Evolutionary conservation across 2,329 filamentous ascomycete species (phyloP), one percentile per base, ranked within the genome.

Genomic region (Colletotrichum sp.): DNA sequence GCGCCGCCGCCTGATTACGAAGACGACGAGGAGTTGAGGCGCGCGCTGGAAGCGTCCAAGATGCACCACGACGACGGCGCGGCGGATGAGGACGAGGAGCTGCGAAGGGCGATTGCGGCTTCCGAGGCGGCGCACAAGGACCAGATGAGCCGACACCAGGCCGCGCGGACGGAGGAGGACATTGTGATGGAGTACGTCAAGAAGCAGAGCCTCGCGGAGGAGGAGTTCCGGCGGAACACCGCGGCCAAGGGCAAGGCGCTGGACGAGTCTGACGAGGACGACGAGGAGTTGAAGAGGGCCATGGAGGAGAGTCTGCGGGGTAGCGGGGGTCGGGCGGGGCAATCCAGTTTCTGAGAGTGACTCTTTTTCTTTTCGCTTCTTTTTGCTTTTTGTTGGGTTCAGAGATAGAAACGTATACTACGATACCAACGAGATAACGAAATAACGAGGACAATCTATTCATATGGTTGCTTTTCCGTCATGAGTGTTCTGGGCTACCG

Each of bases 121-220:
- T 89, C 87, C 1, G 85, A 87, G 78, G 83, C 84, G 9, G 85
- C 84, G 14, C 87, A 90, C 28, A 82, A 83, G 68, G 82, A 87
- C 38, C 83, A 89, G 69, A 79, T 87, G 77, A 83, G 84, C 58
- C 84, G 85, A 5, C 83, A 86, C 43, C 82, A 83, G 63, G 84
- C 81, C 48, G 82, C 85, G 69, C 87, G 84, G 80, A 90, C 88
- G 0, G 94, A 96, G 80, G 94, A 96, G 81, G 91, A 95, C 71
- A 91, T 94, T 73, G 90, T 96, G 10, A 83, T 96, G 81, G 93
- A 95, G 79, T 95, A 95, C 82, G 89, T 95, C 55, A 94, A 93
- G 87, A 94, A 92, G 85, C 93, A 96, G 85, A 95, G 93, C 82
- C 81, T 95, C 56, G 88, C 90, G 1, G 94, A 96, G 83, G 92